Conservation (phyloP, 139 green algal genomes). For the Desmodesmus armatus region DNA sequence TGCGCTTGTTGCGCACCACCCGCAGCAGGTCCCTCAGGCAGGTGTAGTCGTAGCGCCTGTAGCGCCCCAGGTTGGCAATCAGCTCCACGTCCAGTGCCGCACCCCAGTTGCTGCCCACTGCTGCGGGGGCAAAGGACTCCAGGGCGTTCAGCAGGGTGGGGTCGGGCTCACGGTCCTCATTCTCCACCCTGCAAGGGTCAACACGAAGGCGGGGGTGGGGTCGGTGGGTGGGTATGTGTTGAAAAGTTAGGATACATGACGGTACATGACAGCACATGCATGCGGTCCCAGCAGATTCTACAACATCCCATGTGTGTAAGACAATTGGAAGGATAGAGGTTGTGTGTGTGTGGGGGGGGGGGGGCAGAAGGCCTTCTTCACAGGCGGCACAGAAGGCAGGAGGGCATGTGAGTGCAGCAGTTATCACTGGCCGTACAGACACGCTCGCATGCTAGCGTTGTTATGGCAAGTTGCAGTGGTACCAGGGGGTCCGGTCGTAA, state of each 20-base stretch:
- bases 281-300: too few relatives aligned
- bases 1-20: conserved; percentile 99
- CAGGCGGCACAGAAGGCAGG: too few relatives aligned
- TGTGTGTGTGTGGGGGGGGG: too few relatives aligned
- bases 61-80: conserved; percentile 89
- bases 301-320: too few relatives aligned
- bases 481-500: too few relatives aligned
- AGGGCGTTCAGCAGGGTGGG: conserved; percentile 68
- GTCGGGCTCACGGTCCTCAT: conserved; percentile 88
- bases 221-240: neutral
- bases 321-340: too few relatives aligned
- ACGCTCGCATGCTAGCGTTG: too few relatives aligned
- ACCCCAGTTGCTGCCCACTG: conserved; percentile 77
- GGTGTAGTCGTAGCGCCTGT: conserved; percentile 79
- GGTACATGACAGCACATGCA: neutral
- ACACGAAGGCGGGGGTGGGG: neutral
- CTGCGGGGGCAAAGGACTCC: conserved; percentile 53
- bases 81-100: conserved; percentile 77
- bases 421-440: too few relatives aligned
- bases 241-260: neutral
- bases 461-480: too few relatives aligned
- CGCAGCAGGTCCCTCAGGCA: conserved; percentile 94
- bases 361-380: too few relatives aligned
- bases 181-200: conserved; percentile 79
- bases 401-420: too few relatives aligned